Evolutionary conservation across 306 rosid genomes (phyloP), one percentile per base, ranked within the genome.

Genomic region (Quercus gilva): DNA sequence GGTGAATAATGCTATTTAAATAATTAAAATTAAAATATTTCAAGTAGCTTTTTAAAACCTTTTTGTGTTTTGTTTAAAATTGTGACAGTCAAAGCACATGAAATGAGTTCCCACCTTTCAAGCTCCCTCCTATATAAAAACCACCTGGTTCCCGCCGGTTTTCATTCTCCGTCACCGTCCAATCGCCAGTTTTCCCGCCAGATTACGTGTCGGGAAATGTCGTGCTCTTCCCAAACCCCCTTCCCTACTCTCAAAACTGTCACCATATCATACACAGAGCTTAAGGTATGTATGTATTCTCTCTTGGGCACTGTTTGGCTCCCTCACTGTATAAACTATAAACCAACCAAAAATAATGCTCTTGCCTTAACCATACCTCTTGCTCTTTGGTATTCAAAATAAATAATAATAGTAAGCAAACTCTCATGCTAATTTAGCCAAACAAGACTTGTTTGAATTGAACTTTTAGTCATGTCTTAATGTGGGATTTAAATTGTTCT

Each of bases 251-350:
- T 85, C 83, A 68, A 87, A 67, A 82, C 94, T 0, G 86, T 89
- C 82, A 78, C 94, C 85, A 83, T 95, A 73, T 83, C 98, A 14
- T 91, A 84, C 88, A 81, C 90, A 14, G 92, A 87, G 53, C 92
- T 95, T 79, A 73, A 84, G 75, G 99, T 91, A 78, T 76, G 73
- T 91, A 77, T 72, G 71, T 53, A 14, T 61, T 72, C 78, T 37
- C 85, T 78, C 31, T 61, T 9, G 28, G 20, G 45, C 71, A 69
- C 51, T 75, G 72, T 80, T 61, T 55, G 69, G 49, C 53, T 65
- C 29, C 2, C 67, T 58, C 55, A 45, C 67, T 53, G 52, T 28
- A 37, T 11, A 28, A 49, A 21, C 37, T 43, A 4, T 41, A 41
- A 41, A 12, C 37, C 75, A 9, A 8, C 45, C 45, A 41, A 37